These are phyloP conservation scores for Triadica sebifera DNA, from an alignment of 345 rosid genomes.

Conservation along the genomic window DNA sequence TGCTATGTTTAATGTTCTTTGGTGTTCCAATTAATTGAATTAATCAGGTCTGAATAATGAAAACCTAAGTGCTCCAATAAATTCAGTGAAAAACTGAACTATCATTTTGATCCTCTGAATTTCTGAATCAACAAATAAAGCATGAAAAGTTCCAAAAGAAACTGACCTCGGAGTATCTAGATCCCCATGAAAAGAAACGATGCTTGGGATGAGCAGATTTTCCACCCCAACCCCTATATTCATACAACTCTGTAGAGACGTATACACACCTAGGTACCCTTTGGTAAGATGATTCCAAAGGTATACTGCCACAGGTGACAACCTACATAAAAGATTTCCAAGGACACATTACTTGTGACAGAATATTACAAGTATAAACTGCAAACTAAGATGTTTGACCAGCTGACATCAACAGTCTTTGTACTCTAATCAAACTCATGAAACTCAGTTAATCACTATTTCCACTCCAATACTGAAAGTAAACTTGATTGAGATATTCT, in stretches of 20 bases:
- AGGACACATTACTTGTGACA: background rate
- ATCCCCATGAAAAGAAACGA: constrained; percentile 83
- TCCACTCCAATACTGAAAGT: background rate
- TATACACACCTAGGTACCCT: constrained; percentile 74
- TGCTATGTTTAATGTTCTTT: background rate
- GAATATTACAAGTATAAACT: background rate
- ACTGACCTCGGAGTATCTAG: constrained; percentile 77
- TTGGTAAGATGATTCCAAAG: constrained; percentile 85
- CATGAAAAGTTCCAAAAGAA: background rate
- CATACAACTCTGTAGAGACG: constrained; percentile 75
- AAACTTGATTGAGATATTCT: background rate
- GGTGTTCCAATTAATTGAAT: background rate
- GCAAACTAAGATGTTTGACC: constrained; percentile 1
- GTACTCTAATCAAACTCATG: background rate
- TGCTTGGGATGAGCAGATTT: constrained; percentile 74
- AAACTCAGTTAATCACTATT: background rate
- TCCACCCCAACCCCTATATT: constrained; percentile 70
- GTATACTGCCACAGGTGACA: constrained; percentile 92
- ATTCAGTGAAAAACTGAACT: constrained; percentile 10
- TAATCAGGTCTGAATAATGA: background rate
- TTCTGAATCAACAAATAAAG: background rate
- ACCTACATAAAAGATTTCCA: constrained; percentile 46
- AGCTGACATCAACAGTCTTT: background rate
- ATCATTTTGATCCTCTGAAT: constrained; percentile 1
- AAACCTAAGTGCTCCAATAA: background rate